Percentiles rank a stretch among this genome's conserved stretches.
phyloP scores from a whole-genome alignment of 2,329 filamentous ascomycete species.

The Cryoendolithus antarcticus region DNA sequence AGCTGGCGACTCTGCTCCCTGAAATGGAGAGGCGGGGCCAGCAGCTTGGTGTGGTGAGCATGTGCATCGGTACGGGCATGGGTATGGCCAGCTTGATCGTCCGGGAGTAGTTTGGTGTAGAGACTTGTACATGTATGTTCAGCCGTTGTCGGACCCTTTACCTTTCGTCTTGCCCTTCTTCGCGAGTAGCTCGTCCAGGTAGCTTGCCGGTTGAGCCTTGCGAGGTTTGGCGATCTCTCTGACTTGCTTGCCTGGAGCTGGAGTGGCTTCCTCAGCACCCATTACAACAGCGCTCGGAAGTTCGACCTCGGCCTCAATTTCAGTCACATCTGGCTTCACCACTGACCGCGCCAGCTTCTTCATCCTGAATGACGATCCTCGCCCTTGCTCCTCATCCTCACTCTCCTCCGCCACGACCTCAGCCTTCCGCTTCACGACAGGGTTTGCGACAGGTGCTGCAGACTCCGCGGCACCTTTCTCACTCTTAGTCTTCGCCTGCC shows the following conservation, averaged over 20 bases:
- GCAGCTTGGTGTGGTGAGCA: conserved; percentile 74
- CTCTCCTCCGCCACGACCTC: conserved; percentile 14
- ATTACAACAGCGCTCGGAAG: too few species aligned
- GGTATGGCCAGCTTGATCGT: conserved; percentile 42
- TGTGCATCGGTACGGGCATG: conserved; percentile 55
- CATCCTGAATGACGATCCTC: conserved; percentile 10
- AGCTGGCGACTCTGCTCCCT: conserved; percentile 62
- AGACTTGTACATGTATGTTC: conserved; percentile 14
- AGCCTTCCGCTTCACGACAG: conserved; percentile 4
- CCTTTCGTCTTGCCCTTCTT: conserved; percentile 40
- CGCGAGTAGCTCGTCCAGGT: conserved; percentile 41
- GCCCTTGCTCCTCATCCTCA: conserved; percentile 22
- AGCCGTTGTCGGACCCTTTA: conserved; percentile 22
- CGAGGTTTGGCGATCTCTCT: conserved; percentile 1
- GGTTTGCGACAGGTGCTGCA: neutral
- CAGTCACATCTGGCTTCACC: too few species aligned
- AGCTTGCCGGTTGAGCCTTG: conserved; percentile 34
- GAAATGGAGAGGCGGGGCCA: conserved; percentile 54
- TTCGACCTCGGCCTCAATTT: too few species aligned
- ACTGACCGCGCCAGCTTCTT: conserved; percentile 6
- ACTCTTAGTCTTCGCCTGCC: conserved; percentile 6
- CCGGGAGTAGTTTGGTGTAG: conserved; percentile 25
- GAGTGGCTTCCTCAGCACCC: too few species aligned
- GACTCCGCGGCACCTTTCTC: conserved; percentile 2
- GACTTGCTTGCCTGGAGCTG: conserved; percentile 3